phyloP scores from a whole-genome alignment of 2,329 filamentous ascomycete species.

The Talaromyces sp. region DNA sequence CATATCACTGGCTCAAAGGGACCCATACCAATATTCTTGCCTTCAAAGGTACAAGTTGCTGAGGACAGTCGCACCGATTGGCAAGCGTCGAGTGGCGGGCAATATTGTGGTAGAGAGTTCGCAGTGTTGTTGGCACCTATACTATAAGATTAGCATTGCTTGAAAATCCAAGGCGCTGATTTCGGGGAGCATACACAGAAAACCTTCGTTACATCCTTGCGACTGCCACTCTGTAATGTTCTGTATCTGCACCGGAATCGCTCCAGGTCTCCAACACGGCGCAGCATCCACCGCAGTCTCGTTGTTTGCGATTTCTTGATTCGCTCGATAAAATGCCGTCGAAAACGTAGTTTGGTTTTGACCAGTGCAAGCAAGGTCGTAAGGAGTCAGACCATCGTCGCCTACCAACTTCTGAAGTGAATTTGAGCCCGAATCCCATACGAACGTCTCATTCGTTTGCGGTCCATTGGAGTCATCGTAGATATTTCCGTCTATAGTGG shows the following conservation, averaged over 20 bases:
- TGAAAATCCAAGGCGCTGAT: not conserved
- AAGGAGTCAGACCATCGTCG: not conserved
- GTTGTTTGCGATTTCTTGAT: constrained; percentile 1
- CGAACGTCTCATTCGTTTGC: not conserved
- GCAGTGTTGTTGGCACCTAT: constrained; percentile 12
- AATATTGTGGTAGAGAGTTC: constrained; percentile 14
- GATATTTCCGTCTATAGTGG: not conserved
- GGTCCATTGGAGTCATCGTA: constrained; percentile 6
- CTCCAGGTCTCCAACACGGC: constrained; percentile 9
- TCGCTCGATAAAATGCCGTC: constrained; percentile 9
- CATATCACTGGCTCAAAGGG: constrained; percentile 12
- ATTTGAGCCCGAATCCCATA: not conserved
- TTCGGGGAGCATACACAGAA: not conserved
- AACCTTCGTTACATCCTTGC: constrained; percentile 7
- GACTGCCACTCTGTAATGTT: constrained; percentile 10
- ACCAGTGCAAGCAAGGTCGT: constrained; percentile 9
- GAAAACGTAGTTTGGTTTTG: constrained; percentile 10
- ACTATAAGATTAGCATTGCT: not conserved
- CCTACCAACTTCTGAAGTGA: not conserved
- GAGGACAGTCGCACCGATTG: constrained; percentile 5
- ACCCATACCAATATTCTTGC: constrained; percentile 9
- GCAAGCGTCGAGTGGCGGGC: constrained; percentile 10
- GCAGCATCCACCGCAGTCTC: constrained; percentile 3
- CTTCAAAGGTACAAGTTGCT: constrained; percentile 7
- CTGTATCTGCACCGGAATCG: constrained; percentile 4